These are phyloP conservation scores for Melastoma candidum DNA, from an alignment of 441 rosid species.

Conservation along the genomic window DNA sequence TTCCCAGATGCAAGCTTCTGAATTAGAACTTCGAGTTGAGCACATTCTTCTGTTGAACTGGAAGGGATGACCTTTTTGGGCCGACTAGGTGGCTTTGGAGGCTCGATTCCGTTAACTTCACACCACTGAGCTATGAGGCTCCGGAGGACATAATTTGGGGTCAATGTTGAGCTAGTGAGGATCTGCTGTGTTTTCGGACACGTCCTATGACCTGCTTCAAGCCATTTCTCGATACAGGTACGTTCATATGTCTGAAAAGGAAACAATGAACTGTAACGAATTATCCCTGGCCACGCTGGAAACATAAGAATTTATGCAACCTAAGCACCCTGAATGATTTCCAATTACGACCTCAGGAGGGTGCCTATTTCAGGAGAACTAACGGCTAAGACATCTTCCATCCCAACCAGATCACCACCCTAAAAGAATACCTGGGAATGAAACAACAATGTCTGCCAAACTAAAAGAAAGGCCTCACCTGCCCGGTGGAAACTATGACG, in stretches of 20 bases:
- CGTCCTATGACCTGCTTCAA: conserved; percentile 69
- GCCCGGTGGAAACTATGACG: conserved; percentile 92
- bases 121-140: conserved; percentile 98
- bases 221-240: conserved; percentile 87
- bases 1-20: conserved; percentile 54
- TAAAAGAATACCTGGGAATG: too few species aligned
- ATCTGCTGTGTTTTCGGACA: conserved; percentile 90
- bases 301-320: neutral
- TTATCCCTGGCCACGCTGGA: neutral
- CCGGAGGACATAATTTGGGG: conserved; percentile 82
- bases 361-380: too few species aligned
- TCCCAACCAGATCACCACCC: too few species aligned
- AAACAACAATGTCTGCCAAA: neutral
- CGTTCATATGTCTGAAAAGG: conserved; percentile 80
- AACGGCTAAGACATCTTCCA: too few species aligned
- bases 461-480: conserved; percentile 36
- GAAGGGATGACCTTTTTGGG: conserved; percentile 49
- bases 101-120: conserved; percentile 76
- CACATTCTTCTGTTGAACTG: conserved; percentile 57
- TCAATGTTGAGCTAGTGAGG: conserved; percentile 48
- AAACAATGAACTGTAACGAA: conserved; percentile 4
- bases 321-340: neutral
- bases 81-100: conserved; percentile 71
- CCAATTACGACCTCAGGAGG: too few species aligned
- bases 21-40: conserved; percentile 61